phyloP scores from a whole-genome alignment of 1,139 yeast species.

The Scheffersomyces lignicola region DNA sequence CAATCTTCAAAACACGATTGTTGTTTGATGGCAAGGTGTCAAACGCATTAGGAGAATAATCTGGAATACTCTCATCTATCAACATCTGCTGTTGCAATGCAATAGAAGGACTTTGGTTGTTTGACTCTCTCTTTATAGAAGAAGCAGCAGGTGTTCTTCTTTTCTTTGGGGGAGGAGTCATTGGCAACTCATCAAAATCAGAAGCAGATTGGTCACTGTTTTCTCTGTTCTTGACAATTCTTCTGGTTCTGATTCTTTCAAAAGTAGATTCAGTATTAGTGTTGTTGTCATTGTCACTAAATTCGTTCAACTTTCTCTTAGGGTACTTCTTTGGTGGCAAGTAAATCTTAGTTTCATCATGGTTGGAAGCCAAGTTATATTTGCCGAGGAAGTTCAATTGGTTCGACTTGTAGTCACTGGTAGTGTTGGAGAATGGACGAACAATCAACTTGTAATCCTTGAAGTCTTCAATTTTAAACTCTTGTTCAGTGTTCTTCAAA shows the following conservation, averaged over 20 bases:
- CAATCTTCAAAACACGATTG: conserved; percentile 73
- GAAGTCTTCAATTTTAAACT: conserved; percentile 51
- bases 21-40: conserved; percentile 64
- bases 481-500: conserved; percentile 19
- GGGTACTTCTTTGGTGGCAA: conserved; percentile 24
- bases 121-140: conserved; percentile 6
- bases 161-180: conserved; percentile 35
- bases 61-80: conserved; percentile 63
- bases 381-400: conserved; percentile 54
- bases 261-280: conserved; percentile 26
- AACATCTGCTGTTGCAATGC: conserved; percentile 45
- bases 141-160: conserved; percentile 9
- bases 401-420: conserved; percentile 37
- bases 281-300: conserved; percentile 26
- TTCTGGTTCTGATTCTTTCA: conserved; percentile 57
- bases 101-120: conserved; percentile 20
- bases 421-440: conserved; percentile 50
- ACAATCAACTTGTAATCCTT: conserved; percentile 49
- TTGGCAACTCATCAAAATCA: conserved; percentile 24
- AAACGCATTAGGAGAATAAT: conserved; percentile 70
- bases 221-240: conserved; percentile 38
- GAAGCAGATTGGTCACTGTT: conserved; percentile 8
- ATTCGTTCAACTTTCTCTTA: conserved; percentile 28
- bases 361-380: conserved; percentile 36
- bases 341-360: conserved; percentile 13